Conservation (phyloP, 768 basidiomycete genomes). For the Plicaturopsis crispa region DNA sequence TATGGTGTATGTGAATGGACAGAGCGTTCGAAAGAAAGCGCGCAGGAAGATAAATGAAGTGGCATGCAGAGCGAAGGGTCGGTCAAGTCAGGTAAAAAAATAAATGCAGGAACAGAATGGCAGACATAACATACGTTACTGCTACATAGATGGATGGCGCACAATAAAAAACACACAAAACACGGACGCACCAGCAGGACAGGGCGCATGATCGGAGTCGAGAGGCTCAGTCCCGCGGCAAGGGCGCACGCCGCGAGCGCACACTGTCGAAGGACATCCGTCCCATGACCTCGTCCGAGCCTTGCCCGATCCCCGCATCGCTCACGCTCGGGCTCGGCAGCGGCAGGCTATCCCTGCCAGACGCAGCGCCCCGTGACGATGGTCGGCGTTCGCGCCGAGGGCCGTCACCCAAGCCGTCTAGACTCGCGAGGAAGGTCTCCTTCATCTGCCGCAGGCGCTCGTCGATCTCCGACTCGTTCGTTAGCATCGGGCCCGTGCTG, state of each 20-base stretch:
- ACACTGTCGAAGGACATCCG: slow-evolving; percentile 36
- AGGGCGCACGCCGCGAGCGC: not conserved
- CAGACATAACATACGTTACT: no score
- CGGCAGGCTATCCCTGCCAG: not conserved
- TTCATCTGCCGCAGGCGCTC: slow-evolving; percentile 60
- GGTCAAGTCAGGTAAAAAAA: no score
- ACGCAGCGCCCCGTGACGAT: not conserved
- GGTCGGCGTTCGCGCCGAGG: slow-evolving; percentile 16
- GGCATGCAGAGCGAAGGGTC: no score
- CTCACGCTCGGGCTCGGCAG: not conserved
- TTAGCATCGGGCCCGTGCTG: slow-evolving; percentile 44
- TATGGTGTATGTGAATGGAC: no score
- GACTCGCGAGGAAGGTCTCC: slow-evolving; percentile 54
- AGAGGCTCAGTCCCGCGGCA: not conserved
- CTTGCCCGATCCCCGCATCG: slow-evolving; percentile 16
- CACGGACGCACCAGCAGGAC: no score
- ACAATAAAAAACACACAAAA: no score
- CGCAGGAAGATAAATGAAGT: no score
- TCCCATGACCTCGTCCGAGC: slow-evolving; percentile 49
- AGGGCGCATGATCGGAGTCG: not conserved
- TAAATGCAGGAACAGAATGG: no score
- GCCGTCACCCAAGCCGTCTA: slow-evolving; percentile 48
- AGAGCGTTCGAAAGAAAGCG: no score
- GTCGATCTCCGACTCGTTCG: slow-evolving; percentile 60
- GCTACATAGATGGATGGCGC: no score